A percentile compares a stretch with the other conserved stretches of the same genome.
These are phyloP conservation scores for Torulaspora microellipsoides DNA, from an alignment of 805 yeast genomes.

Conservation along the genomic window DNA sequence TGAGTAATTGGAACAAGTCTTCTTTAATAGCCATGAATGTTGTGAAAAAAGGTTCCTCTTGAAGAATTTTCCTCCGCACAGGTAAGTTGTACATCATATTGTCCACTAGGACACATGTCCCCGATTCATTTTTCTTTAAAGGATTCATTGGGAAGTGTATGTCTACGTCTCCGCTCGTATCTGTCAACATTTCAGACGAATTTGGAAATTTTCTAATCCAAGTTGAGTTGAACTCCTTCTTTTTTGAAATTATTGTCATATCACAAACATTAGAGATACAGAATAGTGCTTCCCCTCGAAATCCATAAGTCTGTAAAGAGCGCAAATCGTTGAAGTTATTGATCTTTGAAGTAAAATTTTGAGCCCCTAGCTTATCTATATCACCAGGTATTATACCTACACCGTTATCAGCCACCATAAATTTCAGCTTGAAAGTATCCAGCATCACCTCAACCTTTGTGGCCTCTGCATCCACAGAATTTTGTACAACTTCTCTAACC, in stretches of 20 bases:
- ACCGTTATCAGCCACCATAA: conserved; percentile 64
- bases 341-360: conserved; percentile 55
- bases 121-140: conserved; percentile 10
- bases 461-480: conserved; percentile 54
- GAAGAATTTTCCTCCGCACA: conserved; percentile 22
- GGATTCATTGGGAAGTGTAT: conserved; percentile 1
- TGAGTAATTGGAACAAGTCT: conserved; percentile 21
- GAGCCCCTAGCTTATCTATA: conserved; percentile 42
- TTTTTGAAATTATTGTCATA: conserved; percentile 46
- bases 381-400: conserved; percentile 53
- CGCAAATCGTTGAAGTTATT: conserved; percentile 36
- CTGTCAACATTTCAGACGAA: conserved; percentile 6
- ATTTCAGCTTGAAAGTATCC: conserved; percentile 34
- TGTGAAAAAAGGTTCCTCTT: conserved; percentile 10
- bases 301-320: conserved; percentile 49
- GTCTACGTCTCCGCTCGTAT: not conserved
- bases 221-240: conserved; percentile 26
- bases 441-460: conserved; percentile 35
- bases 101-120: conserved; percentile 20
- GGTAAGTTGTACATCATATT: conserved; percentile 27
- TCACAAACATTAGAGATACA: conserved; percentile 48
- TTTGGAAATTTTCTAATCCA: conserved; percentile 24
- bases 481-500: conserved; percentile 48
- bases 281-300: conserved; percentile 66
- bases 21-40: conserved; percentile 13